Evolutionary conservation across 176 grass and related monocot species (phyloP).

Genomic region (Eleusine coracana): DNA sequence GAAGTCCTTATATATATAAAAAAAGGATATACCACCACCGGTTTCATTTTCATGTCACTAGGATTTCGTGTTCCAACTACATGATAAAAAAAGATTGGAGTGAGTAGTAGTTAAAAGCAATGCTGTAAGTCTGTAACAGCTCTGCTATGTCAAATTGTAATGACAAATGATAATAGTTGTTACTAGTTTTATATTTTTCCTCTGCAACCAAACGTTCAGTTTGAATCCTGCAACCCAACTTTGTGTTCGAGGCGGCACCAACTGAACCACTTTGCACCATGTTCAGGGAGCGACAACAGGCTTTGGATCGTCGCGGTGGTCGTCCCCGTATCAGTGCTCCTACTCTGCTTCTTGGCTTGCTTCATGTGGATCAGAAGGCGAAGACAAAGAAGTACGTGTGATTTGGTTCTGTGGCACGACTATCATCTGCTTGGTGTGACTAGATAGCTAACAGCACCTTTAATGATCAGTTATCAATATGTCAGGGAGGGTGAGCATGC

Average conservation of each 20-base stretch:
- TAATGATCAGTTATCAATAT: constrained; percentile 10
- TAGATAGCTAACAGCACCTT: not conserved
- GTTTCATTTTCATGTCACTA: too few species aligned
- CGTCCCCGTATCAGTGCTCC: constrained; percentile 40
- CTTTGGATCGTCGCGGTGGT: constrained; percentile 29
- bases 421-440: not conserved
- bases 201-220: too few species aligned
- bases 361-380: constrained; percentile 56
- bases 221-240: not conserved
- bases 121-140: too few species aligned
- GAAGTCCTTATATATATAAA: too few species aligned
- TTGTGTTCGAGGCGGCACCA: not conserved
- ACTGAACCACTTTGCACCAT: not conserved
- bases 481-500: constrained; percentile 36
- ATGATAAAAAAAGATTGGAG: too few species aligned
- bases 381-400: constrained; percentile 34
- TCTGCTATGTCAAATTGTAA: too few species aligned
- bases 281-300: constrained; percentile 6
- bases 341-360: constrained; percentile 40
- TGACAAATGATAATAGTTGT: too few species aligned
- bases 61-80: too few species aligned
- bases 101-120: too few species aligned
- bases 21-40: too few species aligned
- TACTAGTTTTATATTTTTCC: too few species aligned
- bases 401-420: not conserved